These are phyloP conservation scores for Yamadazyma nakazawae DNA, from an alignment of 805 yeast species.

Conservation along the genomic window DNA sequence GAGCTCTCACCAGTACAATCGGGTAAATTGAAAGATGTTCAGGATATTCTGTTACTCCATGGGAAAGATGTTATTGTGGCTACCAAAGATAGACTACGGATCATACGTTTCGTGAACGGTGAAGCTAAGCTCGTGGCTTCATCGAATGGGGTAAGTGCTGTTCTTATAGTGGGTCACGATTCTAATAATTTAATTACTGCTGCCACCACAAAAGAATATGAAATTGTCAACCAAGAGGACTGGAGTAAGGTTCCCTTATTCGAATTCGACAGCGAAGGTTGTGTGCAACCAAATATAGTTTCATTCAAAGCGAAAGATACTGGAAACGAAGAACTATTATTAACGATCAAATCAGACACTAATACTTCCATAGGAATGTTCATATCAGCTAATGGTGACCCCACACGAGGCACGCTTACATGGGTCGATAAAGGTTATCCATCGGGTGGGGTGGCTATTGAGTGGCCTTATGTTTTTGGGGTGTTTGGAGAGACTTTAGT, in stretches of 20 bases:
- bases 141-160: constrained; percentile 27
- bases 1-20: constrained; percentile 36
- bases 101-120: constrained; percentile 26
- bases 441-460: constrained; percentile 26
- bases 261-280: constrained; percentile 7
- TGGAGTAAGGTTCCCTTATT: constrained; percentile 30
- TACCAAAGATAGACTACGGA: constrained; percentile 27
- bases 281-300: constrained; percentile 22
- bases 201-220: constrained; percentile 32
- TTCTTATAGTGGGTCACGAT: constrained; percentile 25
- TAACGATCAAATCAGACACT: constrained; percentile 32
- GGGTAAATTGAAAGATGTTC: constrained; percentile 35
- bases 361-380: constrained; percentile 40
- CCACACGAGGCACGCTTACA: constrained; percentile 39
- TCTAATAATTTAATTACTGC: constrained; percentile 29
- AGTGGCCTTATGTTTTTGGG: constrained; percentile 38
- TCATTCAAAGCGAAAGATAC: constrained; percentile 20
- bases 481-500: constrained; percentile 21
- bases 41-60: constrained; percentile 26
- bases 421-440: constrained; percentile 39
- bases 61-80: constrained; percentile 19
- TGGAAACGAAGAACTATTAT: constrained; percentile 25
- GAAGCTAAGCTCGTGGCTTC: constrained; percentile 31
- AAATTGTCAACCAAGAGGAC: constrained; percentile 34
- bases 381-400: constrained; percentile 36